phyloP scores from a whole-genome alignment of 2,329 filamentous ascomycete genomes.

The Apiospora aurea region DNA sequence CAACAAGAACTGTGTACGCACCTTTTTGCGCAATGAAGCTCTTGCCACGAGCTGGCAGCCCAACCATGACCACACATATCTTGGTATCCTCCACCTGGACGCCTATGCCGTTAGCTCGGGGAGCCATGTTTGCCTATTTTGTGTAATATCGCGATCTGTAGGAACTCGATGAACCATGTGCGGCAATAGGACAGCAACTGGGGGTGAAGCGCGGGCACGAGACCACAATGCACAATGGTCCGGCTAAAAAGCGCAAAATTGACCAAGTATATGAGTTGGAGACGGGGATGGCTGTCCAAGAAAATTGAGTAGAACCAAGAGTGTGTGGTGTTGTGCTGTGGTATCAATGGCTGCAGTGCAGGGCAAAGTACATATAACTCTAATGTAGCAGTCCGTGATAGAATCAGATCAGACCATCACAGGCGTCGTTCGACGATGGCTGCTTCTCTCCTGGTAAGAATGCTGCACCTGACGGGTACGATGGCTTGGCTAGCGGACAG shows the following conservation, averaged over 20 bases:
- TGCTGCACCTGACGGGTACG: conserved; percentile 19
- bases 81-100: conserved; percentile 93
- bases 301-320: background rate
- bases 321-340: background rate
- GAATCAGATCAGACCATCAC: conserved; percentile 5
- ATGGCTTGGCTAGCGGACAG: conserved; percentile 13
- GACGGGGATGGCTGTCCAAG: background rate
- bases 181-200: background rate
- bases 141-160: background rate
- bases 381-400: background rate
- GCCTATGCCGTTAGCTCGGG: conserved; percentile 68
- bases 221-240: conserved; percentile 12
- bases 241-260: conserved; percentile 16
- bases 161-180: conserved; percentile 17
- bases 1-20: conserved; percentile 50
- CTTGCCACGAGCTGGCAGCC: conserved; percentile 93
- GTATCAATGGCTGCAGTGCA: background rate
- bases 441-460: conserved; percentile 21
- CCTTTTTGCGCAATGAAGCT: conserved; percentile 98
- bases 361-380: background rate
- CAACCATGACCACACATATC: conserved; percentile 99
- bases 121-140: conserved; percentile 40
- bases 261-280: conserved; percentile 1
- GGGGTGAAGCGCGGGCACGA: background rate
- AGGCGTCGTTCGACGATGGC: conserved; percentile 19